Evolutionary conservation across 2,329 filamentous ascomycete genomes (phyloP), one percentile per base, ranked within the genome.

Genomic region (Claviceps monticola): DNA sequence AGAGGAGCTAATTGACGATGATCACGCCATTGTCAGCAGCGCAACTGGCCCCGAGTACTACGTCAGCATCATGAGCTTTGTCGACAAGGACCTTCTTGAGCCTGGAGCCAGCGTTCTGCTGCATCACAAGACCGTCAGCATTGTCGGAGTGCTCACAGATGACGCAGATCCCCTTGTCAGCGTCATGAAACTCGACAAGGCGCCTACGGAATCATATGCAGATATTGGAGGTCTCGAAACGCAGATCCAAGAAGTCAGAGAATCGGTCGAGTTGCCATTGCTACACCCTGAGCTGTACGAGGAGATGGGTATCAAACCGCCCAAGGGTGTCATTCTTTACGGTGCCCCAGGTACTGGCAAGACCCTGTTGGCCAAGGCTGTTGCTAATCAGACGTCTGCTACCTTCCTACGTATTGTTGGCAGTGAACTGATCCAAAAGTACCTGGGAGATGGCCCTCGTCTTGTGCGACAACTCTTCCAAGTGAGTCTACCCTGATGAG

Each of bases 281-380:
- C 76, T 98, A 54, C 93, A 98, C 66, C 93, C 93, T 0, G 93
- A 98, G 71, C 74, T 98, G 50, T 98, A 98, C 71, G 93, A 98
- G 70, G 93, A 98, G 74, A 98, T 98, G 93, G 93, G 93, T 64
- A 97, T 98, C 78, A 98, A 98, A 71, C 93, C 93, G 4, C 93
- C 93, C 55, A 98, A 98, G 79, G 93, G 93, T 78, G 93, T 98
- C 61, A 98, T 98, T 63, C 83, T 98, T 26, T 98, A 98, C 67
- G 93, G 93, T 72, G 89, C 88, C 5, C 93, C 93, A 0, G 93
- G 93, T 69, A 98, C 93, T 8, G 93, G 93, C 69, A 98, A 97
- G 74, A 97, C 90, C 5, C 75, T 96, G 3, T 75, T 98, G 53
- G 93, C 93, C 55, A 97, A 97, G 74, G 93, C 93, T 9, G 93